Base-by-base conservation (phyloP, 108 stramenopile genomes). In the Cyclotella sp. region DNA sequence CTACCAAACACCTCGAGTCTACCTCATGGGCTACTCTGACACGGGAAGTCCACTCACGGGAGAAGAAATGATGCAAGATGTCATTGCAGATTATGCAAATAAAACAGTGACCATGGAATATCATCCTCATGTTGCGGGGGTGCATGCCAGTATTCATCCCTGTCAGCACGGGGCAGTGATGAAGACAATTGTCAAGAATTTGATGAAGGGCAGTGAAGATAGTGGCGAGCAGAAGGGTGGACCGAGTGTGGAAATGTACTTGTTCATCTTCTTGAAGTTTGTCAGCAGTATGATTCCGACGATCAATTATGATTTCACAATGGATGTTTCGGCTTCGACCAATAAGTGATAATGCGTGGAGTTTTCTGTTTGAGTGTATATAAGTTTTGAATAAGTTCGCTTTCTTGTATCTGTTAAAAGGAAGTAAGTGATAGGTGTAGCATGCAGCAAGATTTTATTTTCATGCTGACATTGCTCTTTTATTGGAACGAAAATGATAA, bases 181-280 rank as follows among this genome's bases (percentile, higher is more conserved):
- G 99, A 97, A 96, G 84, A 93, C 91, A 21, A 98, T 99, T 77
- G 91, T 99, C 13, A 72, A 66, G 47, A 97, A 97, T 86, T 66
- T 99, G 14, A 88, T 86, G 14, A 84, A 85, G 63, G 79, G 76
- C n/a, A 72, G 68, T 19, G 82, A 63, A 30, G 86, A 76, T 22
- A 65, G 22, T 43, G 86, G 74, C 52, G 58, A 40, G 67, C 66
- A 53, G 24, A 30, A 62, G 16, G 55, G 12, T 53, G 67, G 64
- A 0, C 93, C 92, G 18, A 85, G 88, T 22, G 94, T 97, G 57
- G 97, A 98, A 75, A 97, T 95, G 86, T 98, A 98, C 70, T 64
- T 99, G 53, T 99, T 99, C 78, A 95, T 99, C 64, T 99, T 99
- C 77, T 87, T 99, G 39, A 99, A 99, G 79, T 99, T 99, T 77